Evolutionary conservation across 257 asterid species (phyloP).

Genomic region (Apocynum venetum): DNA sequence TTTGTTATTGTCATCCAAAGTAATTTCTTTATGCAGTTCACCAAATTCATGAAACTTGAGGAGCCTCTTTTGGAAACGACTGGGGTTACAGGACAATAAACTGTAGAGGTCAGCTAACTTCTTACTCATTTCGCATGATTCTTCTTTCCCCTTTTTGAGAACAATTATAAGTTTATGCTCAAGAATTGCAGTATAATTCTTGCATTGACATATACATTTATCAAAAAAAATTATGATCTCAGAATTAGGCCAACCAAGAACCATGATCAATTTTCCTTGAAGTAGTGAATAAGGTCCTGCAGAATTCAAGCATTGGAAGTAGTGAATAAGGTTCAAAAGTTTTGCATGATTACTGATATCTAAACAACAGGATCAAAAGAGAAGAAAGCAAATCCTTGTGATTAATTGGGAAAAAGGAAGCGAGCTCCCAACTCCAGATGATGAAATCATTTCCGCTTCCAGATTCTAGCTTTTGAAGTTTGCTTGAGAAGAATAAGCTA

Average conservation of each 20-base stretch:
- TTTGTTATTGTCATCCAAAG: slow-evolving; percentile 8
- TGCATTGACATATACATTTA: neutral
- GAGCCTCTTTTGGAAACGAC: slow-evolving; percentile 30
- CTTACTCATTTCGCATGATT: neutral
- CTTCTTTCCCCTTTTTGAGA: neutral
- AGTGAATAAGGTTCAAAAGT: neutral
- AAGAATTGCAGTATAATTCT: neutral
- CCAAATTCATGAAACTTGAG: slow-evolving; percentile 66
- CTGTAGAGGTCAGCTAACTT: slow-evolving; percentile 7
- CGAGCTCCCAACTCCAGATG: neutral
- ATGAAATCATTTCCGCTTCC: neutral
- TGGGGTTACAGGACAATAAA: slow-evolving; percentile 27
- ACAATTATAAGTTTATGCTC: neutral
- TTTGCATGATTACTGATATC: neutral
- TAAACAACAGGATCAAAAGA: neutral
- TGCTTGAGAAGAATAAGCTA: neutral
- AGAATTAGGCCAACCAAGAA: neutral
- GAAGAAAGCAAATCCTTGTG: neutral
- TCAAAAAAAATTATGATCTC: neutral
- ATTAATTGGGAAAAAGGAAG: neutral
- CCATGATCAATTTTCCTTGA: neutral
- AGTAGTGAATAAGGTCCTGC: neutral
- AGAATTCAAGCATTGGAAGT: neutral
- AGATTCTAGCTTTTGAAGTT: neutral
- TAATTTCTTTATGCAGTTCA: slow-evolving; percentile 41